Evolutionary conservation across 108 stramenopile genomes (phyloP).

Genomic region (Cyclostephanos tholiformis): DNA sequence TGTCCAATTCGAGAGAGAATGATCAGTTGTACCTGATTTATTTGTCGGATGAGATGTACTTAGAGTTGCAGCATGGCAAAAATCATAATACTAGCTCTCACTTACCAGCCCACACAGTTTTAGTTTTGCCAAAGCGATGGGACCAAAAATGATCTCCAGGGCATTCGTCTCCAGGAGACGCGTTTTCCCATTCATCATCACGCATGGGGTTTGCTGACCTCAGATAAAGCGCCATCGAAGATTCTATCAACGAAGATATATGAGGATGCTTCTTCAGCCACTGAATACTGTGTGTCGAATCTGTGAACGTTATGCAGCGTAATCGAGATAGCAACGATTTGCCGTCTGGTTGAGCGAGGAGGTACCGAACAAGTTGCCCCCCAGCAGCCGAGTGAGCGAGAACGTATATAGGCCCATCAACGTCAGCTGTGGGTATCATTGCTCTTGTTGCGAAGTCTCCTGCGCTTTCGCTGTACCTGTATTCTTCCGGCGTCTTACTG

Average conservation of each 20-base stretch:
- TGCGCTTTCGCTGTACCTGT: not conserved
- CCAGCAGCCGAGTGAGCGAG: conserved; percentile 78
- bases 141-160: conserved; percentile 66
- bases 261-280: conserved; percentile 57
- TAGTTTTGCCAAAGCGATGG: conserved; percentile 74
- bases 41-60: conserved; percentile 28
- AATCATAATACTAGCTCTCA: not conserved
- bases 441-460: conserved; percentile 1
- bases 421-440: conserved; percentile 12
- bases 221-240: conserved; percentile 42
- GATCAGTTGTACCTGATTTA: conserved; percentile 76
- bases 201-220: conserved; percentile 41
- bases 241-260: conserved; percentile 43
- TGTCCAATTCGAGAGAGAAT: conserved; percentile 72
- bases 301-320: conserved; percentile 75
- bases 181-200: conserved; percentile 36
- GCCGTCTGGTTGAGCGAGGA: conserved; percentile 51
- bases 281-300: conserved; percentile 81
- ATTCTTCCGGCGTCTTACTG: conserved; percentile 26
- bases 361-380: conserved; percentile 67
- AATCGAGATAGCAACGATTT: conserved; percentile 36
- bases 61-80: no score
- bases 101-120: conserved; percentile 17
- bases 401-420: conserved; percentile 53
- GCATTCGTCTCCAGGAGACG: conserved; percentile 38